These are phyloP conservation scores for Lactarius vividus DNA, from an alignment of 768 basidiomycete species.

Conservation along the genomic window DNA sequence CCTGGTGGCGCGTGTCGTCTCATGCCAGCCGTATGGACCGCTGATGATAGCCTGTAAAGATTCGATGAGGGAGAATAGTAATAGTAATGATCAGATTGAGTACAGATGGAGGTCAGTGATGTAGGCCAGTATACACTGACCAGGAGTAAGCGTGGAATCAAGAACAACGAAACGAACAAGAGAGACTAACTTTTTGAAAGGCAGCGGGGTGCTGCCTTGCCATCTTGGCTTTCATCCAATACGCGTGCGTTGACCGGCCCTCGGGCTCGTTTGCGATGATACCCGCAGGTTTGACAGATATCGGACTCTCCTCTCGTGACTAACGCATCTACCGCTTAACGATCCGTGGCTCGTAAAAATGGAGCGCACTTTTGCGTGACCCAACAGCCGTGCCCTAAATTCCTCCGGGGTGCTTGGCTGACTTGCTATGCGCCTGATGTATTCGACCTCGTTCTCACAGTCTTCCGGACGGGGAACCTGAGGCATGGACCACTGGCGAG, in stretches of 20 bases:
- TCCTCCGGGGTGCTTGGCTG: constrained; percentile 37
- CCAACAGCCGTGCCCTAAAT: constrained; percentile 35
- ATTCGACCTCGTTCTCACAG: constrained; percentile 32
- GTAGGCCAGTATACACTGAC: constrained; percentile 74
- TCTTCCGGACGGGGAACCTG: constrained; percentile 54
- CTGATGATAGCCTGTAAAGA: constrained; percentile 51
- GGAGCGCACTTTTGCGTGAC: constrained; percentile 33
- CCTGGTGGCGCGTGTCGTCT: constrained; percentile 36
- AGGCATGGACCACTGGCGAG: constrained; percentile 68
- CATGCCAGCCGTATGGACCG: constrained; percentile 53
- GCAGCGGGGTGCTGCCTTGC: constrained; percentile 63
- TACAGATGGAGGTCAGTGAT: constrained; percentile 79
- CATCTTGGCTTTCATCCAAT: constrained; percentile 77
- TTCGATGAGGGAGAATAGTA: constrained; percentile 21
- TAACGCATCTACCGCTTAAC: constrained; percentile 32
- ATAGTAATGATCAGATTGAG: not conserved
- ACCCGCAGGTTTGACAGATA: constrained; percentile 58
- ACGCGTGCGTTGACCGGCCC: constrained; percentile 49
- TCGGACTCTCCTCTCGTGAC: constrained; percentile 69
- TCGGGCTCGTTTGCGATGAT: constrained; percentile 46
- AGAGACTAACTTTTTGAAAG: constrained; percentile 65
- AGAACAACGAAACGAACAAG: not conserved
- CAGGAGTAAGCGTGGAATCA: not conserved
- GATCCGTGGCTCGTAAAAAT: not conserved
- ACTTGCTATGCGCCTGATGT: constrained; percentile 34